Conservation (phyloP, 306 rosid genomes). For the Lithocarpus polystachyus region DNA sequence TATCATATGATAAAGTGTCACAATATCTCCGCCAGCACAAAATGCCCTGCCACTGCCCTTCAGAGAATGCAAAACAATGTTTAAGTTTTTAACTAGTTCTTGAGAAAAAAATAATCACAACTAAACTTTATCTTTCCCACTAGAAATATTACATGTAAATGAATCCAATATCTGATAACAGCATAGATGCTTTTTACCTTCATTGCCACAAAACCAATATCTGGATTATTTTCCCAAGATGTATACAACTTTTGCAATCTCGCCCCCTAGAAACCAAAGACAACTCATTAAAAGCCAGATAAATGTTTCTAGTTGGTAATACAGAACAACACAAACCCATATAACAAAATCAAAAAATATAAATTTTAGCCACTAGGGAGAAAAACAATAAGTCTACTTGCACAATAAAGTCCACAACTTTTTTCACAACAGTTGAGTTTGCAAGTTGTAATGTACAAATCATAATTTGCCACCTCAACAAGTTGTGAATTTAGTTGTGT, state of each 20-base stretch:
- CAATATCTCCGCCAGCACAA: constrained; percentile 89
- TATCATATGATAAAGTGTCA: constrained; percentile 50
- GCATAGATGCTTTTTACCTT: constrained; percentile 46
- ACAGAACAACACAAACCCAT: neutral
- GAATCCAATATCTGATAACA: neutral
- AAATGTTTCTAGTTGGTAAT: neutral
- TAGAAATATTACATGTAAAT: neutral
- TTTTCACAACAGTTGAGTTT: no score
- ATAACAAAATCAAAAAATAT: neutral
- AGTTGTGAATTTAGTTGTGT: no score
- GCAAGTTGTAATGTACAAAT: no score
- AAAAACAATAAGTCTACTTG: no score
- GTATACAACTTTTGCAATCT: constrained; percentile 57
- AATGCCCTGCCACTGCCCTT: constrained; percentile 92
- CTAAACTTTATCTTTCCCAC: neutral
- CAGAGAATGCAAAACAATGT: constrained; percentile 14
- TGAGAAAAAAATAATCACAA: neutral
- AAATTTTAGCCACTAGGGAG: neutral
- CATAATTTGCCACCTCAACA: no score
- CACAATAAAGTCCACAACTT: no score
- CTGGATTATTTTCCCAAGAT: constrained; percentile 75
- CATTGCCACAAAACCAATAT: constrained; percentile 68
- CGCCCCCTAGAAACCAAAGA: constrained; percentile 43
- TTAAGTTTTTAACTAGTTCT: constrained; percentile 2
- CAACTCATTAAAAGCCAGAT: neutral